These are phyloP conservation scores for Candolleomyces aberdarensis DNA, from an alignment of 768 basidiomycete species.

Conservation along the genomic window DNA sequence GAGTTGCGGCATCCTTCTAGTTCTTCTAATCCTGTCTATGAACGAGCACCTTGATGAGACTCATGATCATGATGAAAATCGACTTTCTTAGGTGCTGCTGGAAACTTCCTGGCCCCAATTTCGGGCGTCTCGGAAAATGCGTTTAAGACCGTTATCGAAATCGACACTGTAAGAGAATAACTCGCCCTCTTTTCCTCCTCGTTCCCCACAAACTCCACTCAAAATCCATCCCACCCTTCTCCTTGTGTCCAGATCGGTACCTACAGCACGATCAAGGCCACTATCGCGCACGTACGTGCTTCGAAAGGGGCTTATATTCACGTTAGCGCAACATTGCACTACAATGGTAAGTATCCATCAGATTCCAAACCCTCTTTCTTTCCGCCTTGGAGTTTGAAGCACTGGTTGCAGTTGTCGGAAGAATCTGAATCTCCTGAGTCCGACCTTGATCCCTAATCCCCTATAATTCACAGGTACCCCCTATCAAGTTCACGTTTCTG, in stretches of 20 bases:
- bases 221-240: conserved; percentile 1
- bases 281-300: conserved; percentile 66
- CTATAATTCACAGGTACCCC: conserved; percentile 52
- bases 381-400: not conserved
- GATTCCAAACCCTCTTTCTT: conserved; percentile 6
- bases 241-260: conserved; percentile 66
- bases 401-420: not conserved
- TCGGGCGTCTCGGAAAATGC: conserved; percentile 82
- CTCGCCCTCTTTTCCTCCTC: conserved; percentile 18
- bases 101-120: conserved; percentile 92
- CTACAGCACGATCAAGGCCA: conserved; percentile 93
- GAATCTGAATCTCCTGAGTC: conserved; percentile 8
- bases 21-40: not conserved
- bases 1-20: conserved; percentile 17
- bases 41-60: not conserved
- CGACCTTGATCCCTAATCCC: not conserved
- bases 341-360: conserved; percentile 50
- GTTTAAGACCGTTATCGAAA: conserved; percentile 90
- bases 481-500: conserved; percentile 90
- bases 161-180: conserved; percentile 67
- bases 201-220: not conserved
- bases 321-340: conserved; percentile 87
- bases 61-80: not conserved
- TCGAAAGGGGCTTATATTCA: conserved; percentile 83
- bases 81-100: conserved; percentile 71